These are phyloP conservation scores for Coemansia sp. DNA, from an alignment of 192 early-diverging fungal genomes.

Conservation along the genomic window DNA sequence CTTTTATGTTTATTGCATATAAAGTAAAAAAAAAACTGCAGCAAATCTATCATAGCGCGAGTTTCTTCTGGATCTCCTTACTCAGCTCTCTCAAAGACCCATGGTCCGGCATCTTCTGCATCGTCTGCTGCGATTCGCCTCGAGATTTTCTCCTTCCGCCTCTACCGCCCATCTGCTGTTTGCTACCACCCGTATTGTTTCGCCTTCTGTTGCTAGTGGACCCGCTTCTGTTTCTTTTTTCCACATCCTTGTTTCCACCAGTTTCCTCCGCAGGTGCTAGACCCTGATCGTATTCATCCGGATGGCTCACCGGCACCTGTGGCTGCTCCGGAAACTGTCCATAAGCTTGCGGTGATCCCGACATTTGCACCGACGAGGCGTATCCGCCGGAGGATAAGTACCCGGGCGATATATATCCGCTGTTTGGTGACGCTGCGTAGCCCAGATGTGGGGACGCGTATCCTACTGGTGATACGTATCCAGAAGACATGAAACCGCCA, in stretches of 20 bases:
- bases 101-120: not conserved
- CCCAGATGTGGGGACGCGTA: constrained; percentile 18
- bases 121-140: not conserved
- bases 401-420: constrained; percentile 16
- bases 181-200: not conserved
- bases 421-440: not conserved
- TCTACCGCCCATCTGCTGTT: not conserved
- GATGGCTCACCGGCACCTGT: not conserved
- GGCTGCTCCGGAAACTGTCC: constrained; percentile 18
- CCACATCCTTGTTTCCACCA: not conserved
- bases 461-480: constrained; percentile 26
- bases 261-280: not conserved
- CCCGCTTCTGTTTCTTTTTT: constrained; percentile 1
- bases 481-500: constrained; percentile 9
- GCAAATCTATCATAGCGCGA: constrained; percentile 10
- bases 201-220: not conserved
- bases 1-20: not conserved
- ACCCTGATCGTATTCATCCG: not conserved
- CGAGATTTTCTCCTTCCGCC: not conserved
- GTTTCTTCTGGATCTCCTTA: constrained; percentile 33
- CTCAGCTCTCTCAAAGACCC: constrained; percentile 14
- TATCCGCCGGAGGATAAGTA: constrained; percentile 20
- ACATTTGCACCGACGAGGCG: constrained; percentile 22
- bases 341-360: constrained; percentile 29
- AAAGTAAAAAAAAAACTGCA: too few relatives aligned